Evolutionary conservation across 2,329 filamentous ascomycete genomes (phyloP).

Genomic region (Phialophora expanda): DNA sequence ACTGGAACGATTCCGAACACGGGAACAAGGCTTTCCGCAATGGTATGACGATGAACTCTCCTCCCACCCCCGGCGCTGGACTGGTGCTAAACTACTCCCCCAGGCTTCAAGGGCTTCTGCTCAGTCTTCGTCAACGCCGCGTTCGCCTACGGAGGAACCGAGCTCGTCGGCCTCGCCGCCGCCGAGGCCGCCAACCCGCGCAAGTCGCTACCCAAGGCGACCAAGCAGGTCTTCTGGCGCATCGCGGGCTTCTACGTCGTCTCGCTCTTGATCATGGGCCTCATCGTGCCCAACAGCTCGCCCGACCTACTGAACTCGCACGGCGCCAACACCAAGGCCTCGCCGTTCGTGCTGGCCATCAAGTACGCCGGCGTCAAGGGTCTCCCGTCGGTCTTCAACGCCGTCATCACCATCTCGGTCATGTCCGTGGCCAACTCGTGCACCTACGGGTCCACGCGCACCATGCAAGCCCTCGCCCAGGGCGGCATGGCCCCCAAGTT

Average conservation of each 20-base stretch:
- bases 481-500: constrained; percentile 79
- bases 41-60: constrained; percentile 51
- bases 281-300: constrained; percentile 74
- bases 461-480: constrained; percentile 85
- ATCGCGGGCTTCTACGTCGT: constrained; percentile 90
- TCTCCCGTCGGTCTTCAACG: constrained; percentile 88
- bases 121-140: constrained; percentile 68
- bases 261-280: constrained; percentile 77
- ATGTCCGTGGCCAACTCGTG: constrained; percentile 90
- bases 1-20: constrained; percentile 63
- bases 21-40: constrained; percentile 64
- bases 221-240: constrained; percentile 93
- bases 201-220: constrained; percentile 79
- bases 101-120: constrained; percentile 67
- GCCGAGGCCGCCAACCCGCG: constrained; percentile 64
- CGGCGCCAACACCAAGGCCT: constrained; percentile 71
- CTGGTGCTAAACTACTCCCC: neutral
- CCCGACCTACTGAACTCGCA: constrained; percentile 67
- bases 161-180: constrained; percentile 65
- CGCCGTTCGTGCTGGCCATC: constrained; percentile 93
- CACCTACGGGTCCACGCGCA: constrained; percentile 89
- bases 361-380: constrained; percentile 79
- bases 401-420: constrained; percentile 83
- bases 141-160: constrained; percentile 67
- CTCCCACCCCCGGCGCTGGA: neutral